These are phyloP conservation scores for Euphorbia celastroides DNA, from an alignment of 441 rosid genomes.

Conservation along the genomic window DNA sequence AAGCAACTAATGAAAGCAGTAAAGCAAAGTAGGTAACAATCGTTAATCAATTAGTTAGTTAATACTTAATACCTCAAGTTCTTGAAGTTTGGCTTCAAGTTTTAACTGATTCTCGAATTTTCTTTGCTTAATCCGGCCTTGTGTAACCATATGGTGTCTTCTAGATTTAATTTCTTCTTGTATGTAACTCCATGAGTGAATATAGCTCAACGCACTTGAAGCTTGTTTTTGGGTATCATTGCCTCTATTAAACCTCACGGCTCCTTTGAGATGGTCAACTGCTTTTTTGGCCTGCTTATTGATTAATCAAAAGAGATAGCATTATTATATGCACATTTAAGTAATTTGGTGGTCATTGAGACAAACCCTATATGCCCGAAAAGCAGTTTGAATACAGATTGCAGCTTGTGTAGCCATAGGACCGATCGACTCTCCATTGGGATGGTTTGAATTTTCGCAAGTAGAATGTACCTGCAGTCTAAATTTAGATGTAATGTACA, in stretches of 20 bases:
- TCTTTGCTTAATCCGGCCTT: conserved; percentile 55
- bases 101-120: conserved; percentile 61
- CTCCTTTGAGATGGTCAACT: conserved; percentile 28
- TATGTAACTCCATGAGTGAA: conserved; percentile 71
- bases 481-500: neutral
- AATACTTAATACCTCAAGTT: conserved; percentile 42
- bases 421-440: conserved; percentile 17
- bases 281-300: conserved; percentile 39
- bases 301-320: neutral
- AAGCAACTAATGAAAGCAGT: conserved; percentile 1
- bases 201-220: conserved; percentile 35
- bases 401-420: conserved; percentile 25
- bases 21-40: neutral
- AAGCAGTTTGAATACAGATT: conserved; percentile 42
- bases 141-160: conserved; percentile 60
- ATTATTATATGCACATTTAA: neutral
- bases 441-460: conserved; percentile 27
- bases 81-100: conserved; percentile 64
- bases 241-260: conserved; percentile 38
- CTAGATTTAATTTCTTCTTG: conserved; percentile 51
- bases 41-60: neutral
- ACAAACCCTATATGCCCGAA: conserved; percentile 37
- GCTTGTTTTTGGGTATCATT: conserved; percentile 47
- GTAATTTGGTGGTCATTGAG: neutral
- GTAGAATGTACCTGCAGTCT: conserved; percentile 27